Evolutionary conservation across 768 basidiomycete species (phyloP).

Genomic region (Lanmaoa rubissima): DNA sequence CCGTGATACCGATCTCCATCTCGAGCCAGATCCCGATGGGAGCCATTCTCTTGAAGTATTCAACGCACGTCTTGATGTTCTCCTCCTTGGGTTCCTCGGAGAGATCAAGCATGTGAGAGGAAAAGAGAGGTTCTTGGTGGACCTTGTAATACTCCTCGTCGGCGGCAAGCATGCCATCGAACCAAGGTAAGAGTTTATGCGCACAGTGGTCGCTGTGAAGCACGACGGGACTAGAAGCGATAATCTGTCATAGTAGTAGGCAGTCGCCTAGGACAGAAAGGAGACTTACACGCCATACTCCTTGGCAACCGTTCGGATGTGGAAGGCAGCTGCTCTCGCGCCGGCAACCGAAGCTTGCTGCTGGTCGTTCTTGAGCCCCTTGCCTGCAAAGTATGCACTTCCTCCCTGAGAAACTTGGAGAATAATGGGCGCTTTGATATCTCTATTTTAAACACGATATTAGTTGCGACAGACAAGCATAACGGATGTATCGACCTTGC

Average conservation of each 20-base stretch:
- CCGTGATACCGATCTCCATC: conserved; percentile 99
- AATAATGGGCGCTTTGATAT: conserved; percentile 97
- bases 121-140: conserved; percentile 86
- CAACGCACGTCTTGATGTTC: conserved; percentile 90
- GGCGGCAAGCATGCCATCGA: conserved; percentile 98
- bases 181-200: conserved; percentile 96
- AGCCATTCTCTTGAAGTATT: conserved; percentile 96
- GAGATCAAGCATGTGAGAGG: conserved; percentile 98
- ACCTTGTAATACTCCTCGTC: conserved; percentile 91
- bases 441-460: conserved; percentile 44
- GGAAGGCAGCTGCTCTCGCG: conserved; percentile 88
- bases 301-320: conserved; percentile 84
- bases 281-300: conserved; percentile 84
- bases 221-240: conserved; percentile 76
- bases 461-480: conserved; percentile 6
- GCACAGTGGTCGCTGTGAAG: conserved; percentile 99
- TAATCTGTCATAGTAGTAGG: background rate
- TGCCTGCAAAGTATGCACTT: conserved; percentile 93
- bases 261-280: background rate
- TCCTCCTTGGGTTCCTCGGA: conserved; percentile 91
- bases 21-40: conserved; percentile 94
- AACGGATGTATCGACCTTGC: conserved; percentile 58
- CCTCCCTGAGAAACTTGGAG: conserved; percentile 98
- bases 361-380: conserved; percentile 91
- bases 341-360: conserved; percentile 96